A percentile compares a stretch with the other conserved stretches of the same genome.
phyloP scores from a whole-genome alignment of 1,139 yeast species.

The Pichia sp. region DNA sequence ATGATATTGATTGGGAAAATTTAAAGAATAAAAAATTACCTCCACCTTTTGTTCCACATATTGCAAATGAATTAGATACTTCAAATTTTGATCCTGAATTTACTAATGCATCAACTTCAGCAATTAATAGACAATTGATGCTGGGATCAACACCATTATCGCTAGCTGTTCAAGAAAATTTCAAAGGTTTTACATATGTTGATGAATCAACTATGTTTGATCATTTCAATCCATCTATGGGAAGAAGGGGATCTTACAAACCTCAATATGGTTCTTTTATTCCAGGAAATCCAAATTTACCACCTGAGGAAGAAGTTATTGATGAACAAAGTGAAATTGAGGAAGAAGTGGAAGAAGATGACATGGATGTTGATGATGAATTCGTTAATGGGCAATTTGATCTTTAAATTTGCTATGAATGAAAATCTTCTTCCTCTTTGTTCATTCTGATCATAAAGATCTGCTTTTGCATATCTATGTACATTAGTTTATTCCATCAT shows the following conservation, averaged over 20 bases:
- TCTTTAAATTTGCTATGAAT: slow-evolving; percentile 34
- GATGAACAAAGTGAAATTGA: slow-evolving; percentile 68
- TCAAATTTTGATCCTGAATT: slow-evolving; percentile 97
- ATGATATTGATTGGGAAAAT: slow-evolving; percentile 84
- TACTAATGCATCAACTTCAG: slow-evolving; percentile 83
- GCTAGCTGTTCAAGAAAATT: slow-evolving; percentile 92
- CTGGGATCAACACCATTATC: slow-evolving; percentile 77
- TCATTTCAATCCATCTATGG: slow-evolving; percentile 42
- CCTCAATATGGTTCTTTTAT: slow-evolving; percentile 58
- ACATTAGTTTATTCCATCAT: background rate
- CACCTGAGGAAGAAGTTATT: slow-evolving; percentile 78
- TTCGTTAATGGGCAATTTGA: slow-evolving; percentile 89
- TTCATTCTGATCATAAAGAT: background rate
- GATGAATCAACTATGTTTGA: slow-evolving; percentile 89
- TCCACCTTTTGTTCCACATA: slow-evolving; percentile 95
- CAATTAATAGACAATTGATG: slow-evolving; percentile 57
- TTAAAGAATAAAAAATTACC: slow-evolving; percentile 78
- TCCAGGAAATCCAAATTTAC: slow-evolving; percentile 71
- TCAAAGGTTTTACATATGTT: slow-evolving; percentile 92
- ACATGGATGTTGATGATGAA: slow-evolving; percentile 55
- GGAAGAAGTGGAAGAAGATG: slow-evolving; percentile 41
- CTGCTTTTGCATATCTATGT: background rate
- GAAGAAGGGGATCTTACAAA: slow-evolving; percentile 38
- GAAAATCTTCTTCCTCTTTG: background rate
- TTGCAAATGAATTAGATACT: slow-evolving; percentile 85